Base-by-base conservation (phyloP, 768 basidiomycete genomes). In the Austroboletus festivus region DNA sequence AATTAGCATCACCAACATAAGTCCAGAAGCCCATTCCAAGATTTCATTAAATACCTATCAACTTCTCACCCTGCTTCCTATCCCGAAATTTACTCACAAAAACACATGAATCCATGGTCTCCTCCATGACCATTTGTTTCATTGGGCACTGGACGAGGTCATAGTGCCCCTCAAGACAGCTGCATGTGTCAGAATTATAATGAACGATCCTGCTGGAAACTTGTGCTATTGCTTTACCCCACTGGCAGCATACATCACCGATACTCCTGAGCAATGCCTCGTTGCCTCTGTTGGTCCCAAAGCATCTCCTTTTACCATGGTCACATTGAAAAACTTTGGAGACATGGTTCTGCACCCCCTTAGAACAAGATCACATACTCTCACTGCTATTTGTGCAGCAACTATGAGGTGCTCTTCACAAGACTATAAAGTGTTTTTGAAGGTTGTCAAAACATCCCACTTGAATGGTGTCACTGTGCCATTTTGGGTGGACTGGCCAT, bases 401-500 rank as follows among this genome's bases (percentile, higher is more conserved):
- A 33, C 21, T 18, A 2, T 26, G 18, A 28, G 45, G 12, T 23
- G 35, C 28, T 15, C 26, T 10, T 18, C 38, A 7, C 26, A 61
- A 20, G 46, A 54, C 21, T 42, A 44, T 16, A 33, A 44, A 22
- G 37, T 22, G 2, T 54, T 54, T n/a, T 13, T 53, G 3, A 42
- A 47, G 26, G 34, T 18, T 1, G 10, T 15, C n/a, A 51, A 42
- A 26, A 12, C 6, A 1, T 37, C 42, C 5, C 9, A 12, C 9
- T 39, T 60, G 18, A 56, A 56, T 18, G 33, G 42, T 1, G 21
- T 49, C 4, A 13, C 33, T 15, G 26, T 43, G 5, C 37, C 28
- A 5, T 43, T 28, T 47, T 74, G 71, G 71, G 35, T 58, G 2
- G 61, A 71, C 47, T 74, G 67, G 68, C 39, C 59, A 5, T 42